A percentile compares a stretch with the other conserved stretches of the same genome.
Conservation (phyloP, 2,329 filamentous ascomycete genomes). For the Diaporthe sp. region DNA sequence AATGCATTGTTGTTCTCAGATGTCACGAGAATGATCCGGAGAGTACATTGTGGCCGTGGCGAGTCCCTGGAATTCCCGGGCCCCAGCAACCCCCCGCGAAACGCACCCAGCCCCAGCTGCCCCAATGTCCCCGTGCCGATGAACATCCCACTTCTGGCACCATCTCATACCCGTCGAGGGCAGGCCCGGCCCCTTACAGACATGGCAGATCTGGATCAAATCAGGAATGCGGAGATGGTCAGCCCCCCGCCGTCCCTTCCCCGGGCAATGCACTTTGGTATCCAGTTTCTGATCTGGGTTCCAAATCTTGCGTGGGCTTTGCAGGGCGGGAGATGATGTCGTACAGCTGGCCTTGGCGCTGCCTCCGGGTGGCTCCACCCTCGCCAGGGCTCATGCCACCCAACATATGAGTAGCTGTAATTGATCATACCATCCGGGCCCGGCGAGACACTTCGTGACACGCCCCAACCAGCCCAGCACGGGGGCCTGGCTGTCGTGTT, state of each 20-base stretch:
- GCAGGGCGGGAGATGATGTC: constrained; percentile 28
- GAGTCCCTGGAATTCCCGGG: constrained; percentile 16
- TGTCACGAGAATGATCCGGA: constrained; percentile 14
- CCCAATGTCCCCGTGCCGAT: constrained; percentile 30
- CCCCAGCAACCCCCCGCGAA: constrained; percentile 11
- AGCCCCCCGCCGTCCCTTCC: constrained; percentile 24
- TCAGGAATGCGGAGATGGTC: constrained; percentile 38
- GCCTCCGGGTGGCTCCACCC: constrained; percentile 38
- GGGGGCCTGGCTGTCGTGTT: background rate
- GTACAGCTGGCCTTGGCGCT: constrained; percentile 34
- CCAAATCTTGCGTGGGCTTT: background rate
- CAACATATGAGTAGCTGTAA: constrained; percentile 34
- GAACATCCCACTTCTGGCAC: constrained; percentile 42
- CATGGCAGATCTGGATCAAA: constrained; percentile 27
- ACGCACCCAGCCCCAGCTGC: background rate
- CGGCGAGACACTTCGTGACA: constrained; percentile 28
- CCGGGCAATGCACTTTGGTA: background rate
- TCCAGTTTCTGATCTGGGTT: background rate
- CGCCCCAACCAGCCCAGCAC: background rate
- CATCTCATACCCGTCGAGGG: constrained; percentile 21
- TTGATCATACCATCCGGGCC: constrained; percentile 37
- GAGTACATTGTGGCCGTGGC: background rate
- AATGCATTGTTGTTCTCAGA: background rate
- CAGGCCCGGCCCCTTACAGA: constrained; percentile 19
- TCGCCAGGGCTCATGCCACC: constrained; percentile 38